These are phyloP conservation scores for Kodamaea laetipori DNA, from an alignment of 805 yeast species.

Conservation along the genomic window DNA sequence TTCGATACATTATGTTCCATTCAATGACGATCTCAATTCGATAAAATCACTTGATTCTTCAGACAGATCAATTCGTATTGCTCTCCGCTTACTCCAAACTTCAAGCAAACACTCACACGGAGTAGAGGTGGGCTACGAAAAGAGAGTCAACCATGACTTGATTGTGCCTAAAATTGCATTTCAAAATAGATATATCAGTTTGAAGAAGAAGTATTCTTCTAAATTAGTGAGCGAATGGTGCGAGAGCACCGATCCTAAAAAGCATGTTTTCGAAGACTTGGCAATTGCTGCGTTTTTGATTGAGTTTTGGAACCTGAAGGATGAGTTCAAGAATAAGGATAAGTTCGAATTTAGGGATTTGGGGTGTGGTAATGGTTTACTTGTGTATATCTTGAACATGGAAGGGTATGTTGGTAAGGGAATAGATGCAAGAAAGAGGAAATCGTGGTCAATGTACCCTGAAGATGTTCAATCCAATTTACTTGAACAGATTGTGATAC, in stretches of 20 bases:
- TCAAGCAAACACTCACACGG: slow-evolving; percentile 84
- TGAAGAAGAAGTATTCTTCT: slow-evolving; percentile 82
- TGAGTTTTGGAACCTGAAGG: slow-evolving; percentile 69
- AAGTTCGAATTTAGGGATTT: slow-evolving; percentile 78
- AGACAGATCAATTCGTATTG: slow-evolving; percentile 78
- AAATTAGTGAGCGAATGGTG: slow-evolving; percentile 78
- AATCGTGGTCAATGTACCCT: slow-evolving; percentile 84
- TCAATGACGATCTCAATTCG: slow-evolving; percentile 31
- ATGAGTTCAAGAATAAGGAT: slow-evolving; percentile 42
- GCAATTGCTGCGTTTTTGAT: slow-evolving; percentile 94
- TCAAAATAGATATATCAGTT: slow-evolving; percentile 75
- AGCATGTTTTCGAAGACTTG: slow-evolving; percentile 94
- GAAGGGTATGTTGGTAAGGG: slow-evolving; percentile 88
- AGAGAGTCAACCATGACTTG: slow-evolving; percentile 84
- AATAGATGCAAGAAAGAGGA: slow-evolving; percentile 85
- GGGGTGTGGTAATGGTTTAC: slow-evolving; percentile 93
- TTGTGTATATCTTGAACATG: slow-evolving; percentile 69
- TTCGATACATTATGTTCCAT: slow-evolving; percentile 79
- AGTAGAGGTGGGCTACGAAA: slow-evolving; percentile 79
- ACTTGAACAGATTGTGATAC: slow-evolving; percentile 81
- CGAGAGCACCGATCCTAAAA: slow-evolving; percentile 93
- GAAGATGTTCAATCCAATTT: slow-evolving; percentile 56
- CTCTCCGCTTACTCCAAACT: slow-evolving; percentile 75
- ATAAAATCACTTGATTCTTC: slow-evolving; percentile 36
- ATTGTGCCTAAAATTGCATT: slow-evolving; percentile 81